Percentiles rank a stretch among this genome's conserved stretches.
Conservation (phyloP, 257 asterid species). For the Ajuga chamaepitys region DNA sequence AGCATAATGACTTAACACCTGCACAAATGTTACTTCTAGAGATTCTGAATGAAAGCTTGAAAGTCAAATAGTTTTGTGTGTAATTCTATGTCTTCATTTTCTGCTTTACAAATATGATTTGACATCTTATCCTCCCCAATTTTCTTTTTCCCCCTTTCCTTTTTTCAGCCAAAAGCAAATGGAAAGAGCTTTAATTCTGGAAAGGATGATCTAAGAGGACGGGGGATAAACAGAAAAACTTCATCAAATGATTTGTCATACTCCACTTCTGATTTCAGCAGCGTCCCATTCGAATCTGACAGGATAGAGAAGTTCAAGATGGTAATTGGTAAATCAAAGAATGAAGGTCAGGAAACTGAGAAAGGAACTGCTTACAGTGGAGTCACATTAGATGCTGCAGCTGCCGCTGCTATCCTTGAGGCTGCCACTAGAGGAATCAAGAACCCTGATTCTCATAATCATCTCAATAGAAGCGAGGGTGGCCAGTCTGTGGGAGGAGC, state of each 20-base stretch:
- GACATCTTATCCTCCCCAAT: background rate
- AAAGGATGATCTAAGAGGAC: slow-evolving; percentile 32
- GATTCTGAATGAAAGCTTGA: background rate
- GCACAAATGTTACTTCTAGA: background rate
- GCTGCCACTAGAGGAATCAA: slow-evolving; percentile 80
- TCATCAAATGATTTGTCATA: slow-evolving; percentile 27
- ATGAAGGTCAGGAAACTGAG: slow-evolving; percentile 51
- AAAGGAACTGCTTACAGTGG: slow-evolving; percentile 41
- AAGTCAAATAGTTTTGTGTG: background rate
- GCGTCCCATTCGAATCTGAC: slow-evolving; percentile 56
- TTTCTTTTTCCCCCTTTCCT: background rate
- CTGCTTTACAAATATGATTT: background rate
- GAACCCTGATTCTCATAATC: slow-evolving; percentile 30
- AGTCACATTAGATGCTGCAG: slow-evolving; percentile 58
- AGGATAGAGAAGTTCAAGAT: slow-evolving; percentile 86
- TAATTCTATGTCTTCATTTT: background rate
- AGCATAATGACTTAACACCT: background rate
- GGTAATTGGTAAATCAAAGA: slow-evolving; percentile 75
- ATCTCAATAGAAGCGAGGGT: slow-evolving; percentile 23
- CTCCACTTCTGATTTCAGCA: slow-evolving; percentile 23
- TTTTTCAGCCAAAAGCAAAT: slow-evolving; percentile 57
- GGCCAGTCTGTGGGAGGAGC: slow-evolving; percentile 26
- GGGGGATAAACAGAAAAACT: slow-evolving; percentile 30
- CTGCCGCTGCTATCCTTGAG: slow-evolving; percentile 87
- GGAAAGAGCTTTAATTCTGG: slow-evolving; percentile 36